Evolutionary conservation across 495 filamentous ascomycete species (phyloP), one percentile per base, ranked within the genome.

Genomic region (Venustampulla echinocandica): DNA sequence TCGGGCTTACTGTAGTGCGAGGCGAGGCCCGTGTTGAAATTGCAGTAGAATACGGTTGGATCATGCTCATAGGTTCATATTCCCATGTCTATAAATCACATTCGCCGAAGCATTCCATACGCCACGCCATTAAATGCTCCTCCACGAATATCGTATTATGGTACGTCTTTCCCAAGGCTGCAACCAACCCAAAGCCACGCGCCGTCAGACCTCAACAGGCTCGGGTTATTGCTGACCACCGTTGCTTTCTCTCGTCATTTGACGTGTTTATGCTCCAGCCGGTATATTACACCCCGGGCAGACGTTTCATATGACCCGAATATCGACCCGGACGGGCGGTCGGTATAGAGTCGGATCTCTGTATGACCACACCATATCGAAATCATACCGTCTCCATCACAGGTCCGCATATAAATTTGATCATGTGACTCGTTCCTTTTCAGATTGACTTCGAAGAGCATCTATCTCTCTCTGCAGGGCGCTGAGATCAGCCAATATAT

Each of bases 401-500:
- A n/a, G n/a, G n/a, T 10, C 5, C 37, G 37, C 37, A 40, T 40
- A 43, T 11, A 20, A 21, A 14, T 44, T 38, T 34, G 40, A 55
- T 57, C 55, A 58, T 35, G 51, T 58, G 36, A 43, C 28, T 5
- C 25, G 47, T 25, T 44, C 46, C 21, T 41, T 50, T 39, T 53
- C 46, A 10, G 32, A 42, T 18, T 58, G 51, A 0, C 23, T 40
- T 14, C 57, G 34, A 11, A 57, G 33, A 20, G 47, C 54, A 49
- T 60, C 57, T 22, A 60, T 54, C 27, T 60, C 57, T 28, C 46
- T 34, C 19, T 60, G 57, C 27, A 60, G 42, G n/a, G 32, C 42
- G 23, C 37, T 57, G 42, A 60, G 41, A 36, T 57, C 54, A 11
- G 54, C 54, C 20, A 60, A 24, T 24, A 60, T 57, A 35, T 60